Evolutionary conservation across 352 stramenopile species (phyloP), one percentile per base, ranked within the genome.

Genomic region (Globisporangium canariense): DNA sequence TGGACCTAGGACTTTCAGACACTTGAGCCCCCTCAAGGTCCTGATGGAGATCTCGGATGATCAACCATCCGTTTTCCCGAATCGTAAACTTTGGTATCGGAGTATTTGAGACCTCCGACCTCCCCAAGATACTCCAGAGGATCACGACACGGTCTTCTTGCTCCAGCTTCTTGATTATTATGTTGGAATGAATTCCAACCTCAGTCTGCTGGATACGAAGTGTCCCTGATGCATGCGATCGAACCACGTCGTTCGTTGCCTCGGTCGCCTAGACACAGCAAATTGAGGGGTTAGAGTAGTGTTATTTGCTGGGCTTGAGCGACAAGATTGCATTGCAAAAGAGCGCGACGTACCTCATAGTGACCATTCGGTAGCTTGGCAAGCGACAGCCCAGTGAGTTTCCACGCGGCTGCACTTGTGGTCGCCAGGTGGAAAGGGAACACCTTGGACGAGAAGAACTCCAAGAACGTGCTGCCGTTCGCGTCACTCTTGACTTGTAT

Each of bases 361-460:
- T 60, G 25, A 3, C 64, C 66, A 28, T 73, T 67, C 11, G 47
- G 41, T 3, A 72, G 41, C 14, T 62, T 60, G 20, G 54, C 63
- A n/a, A 57, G 61, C 11, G 66, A 45, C 3, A 54, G 60, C 0
- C 40, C 32, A 8, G 54, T 38, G 28, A 60, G 59, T 14, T 58
- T 47, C 69, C 69, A 76, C 8, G 41, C 58, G 1, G 62, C 57
- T 2, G 64, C 47, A 11, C 28, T 57, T 4, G 65, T 65, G 2
- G 63, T 45, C 9, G 60, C 56, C 2, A 72, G 14, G 2, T 32
- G 34, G 45, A 73, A 76, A 8, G 66, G 69, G 4, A 68, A 54
- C n/a, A 66, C 60, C 25, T 66, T 67, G 28, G 62, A 45, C 34
- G 66, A 52, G 13, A 76, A 32, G n/a, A 76, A 28, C 57, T 73